Base-by-base conservation (phyloP, 148 eudicot genomes). In the Cornus controversa region DNA sequence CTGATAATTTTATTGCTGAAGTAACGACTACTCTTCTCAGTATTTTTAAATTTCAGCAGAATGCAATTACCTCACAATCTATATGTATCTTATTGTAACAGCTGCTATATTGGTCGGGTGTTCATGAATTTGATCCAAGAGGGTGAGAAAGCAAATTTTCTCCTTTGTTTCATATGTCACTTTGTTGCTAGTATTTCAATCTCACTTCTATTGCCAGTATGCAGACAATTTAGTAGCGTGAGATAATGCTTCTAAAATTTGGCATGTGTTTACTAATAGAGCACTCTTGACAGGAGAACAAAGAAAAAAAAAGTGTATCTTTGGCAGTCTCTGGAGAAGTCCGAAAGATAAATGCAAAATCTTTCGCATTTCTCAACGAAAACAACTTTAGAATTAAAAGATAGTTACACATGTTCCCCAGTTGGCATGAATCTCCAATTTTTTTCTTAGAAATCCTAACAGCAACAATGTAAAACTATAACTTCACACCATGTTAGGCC, bases 41-140 rank as follows among this genome's bases (percentile, higher is more conserved):
- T 4, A 37, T 50, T 0, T 23, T n/a, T 6, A 69, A 10, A 34
- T 42, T 42, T 70, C 22, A 10, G 24, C 1, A 24, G 0, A 47
- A 24, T 69, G 24, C 37, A 45, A 22, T 11, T 42, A 15, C 60
- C 34, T 80, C 47, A 64, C 2, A 10, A 62, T 29, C 67, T 22
- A 23, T 10, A 0, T 5, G 42, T 45, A 6, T 66, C 45, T 53
- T 70, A n/a, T 74, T 66, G 14, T 27, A 6, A 76, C 84, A 88
- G 93, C 64, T 79, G 53, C 79, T 90, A 31, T 81, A 79, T 54
- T 86, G 85, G 90, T 79, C 83, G 18, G 86, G 89, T 60, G 77
- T 90, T 37, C 81, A 86, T 72, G 86, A 90, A 75, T 90, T 90
- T 63, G 85, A 82, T 70, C 93, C 93, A 68, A 83, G 86, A 29